Evolutionary conservation across 345 rosid species (phyloP), one percentile per base, ranked within the genome.

Genomic region (Noccaea bulbosa): DNA sequence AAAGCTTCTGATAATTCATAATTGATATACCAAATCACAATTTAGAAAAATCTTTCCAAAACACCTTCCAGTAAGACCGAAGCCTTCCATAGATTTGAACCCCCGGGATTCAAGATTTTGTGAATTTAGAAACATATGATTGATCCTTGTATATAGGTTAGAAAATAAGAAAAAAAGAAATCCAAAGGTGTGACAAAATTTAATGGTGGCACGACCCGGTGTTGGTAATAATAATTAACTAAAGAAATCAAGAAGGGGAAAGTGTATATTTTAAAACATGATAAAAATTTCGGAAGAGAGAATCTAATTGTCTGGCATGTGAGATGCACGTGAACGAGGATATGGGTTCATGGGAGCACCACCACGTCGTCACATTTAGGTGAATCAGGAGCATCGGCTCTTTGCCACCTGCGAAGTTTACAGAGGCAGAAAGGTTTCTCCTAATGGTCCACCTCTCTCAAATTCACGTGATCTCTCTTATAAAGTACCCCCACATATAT

Each of bases 381-480:
- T 47, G 53, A 56, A 57, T 62, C 33, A 43, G 62, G 2, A 12
- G 38, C 17, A 59, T 59, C 73, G 46, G 7, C 60, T 50, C 61
- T 50, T 66, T 61, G 61, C 46, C 68, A 66, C 56, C 55, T 67
- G 78, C 73, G 49, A 67, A 74, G 69, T 60, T 32, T 33, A 2
- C 24, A 66, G 53, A 73, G 67, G 75, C 45, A 60, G 61, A 40
- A 52, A 40, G 62, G 46, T 27, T 46, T 70, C 33, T 2, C 15
- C 45, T 56, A 56, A 38, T 58, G 71, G 50, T 58, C 56, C 67
- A 43, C 16, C 58, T 33, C 63, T 50, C 30, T 59, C 30, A 27
- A 27, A 27, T 34, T 67, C 78, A 74, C 78, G 78, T 74, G 78
- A 74, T 37, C 63, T 74, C 12, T 45, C 12, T 45, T 35, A 54